Conservation (phyloP, 192 early-diverging fungal species). For the Coemansia sp. region DNA sequence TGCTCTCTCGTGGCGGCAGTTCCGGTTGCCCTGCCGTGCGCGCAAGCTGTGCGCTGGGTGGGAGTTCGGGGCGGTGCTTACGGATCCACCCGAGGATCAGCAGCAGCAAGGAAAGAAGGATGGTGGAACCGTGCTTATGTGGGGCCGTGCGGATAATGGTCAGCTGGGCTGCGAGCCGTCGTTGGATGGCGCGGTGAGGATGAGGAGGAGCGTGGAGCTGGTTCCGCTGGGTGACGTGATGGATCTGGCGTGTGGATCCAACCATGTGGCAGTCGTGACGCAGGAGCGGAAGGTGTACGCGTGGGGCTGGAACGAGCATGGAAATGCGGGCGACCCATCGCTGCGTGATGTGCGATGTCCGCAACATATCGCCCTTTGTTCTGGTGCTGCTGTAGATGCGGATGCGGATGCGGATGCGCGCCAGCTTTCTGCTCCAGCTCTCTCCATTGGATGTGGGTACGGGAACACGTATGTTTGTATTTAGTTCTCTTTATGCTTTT, state of each 20-base stretch:
- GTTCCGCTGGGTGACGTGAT: slow-evolving; percentile 4
- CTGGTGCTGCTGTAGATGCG: slow-evolving; percentile 29
- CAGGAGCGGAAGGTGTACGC: slow-evolving; percentile 50
- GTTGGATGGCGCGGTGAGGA: neutral
- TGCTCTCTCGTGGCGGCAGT: slow-evolving; percentile 12
- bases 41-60: slow-evolving; percentile 45
- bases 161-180: slow-evolving; percentile 54
- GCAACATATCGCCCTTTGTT: neutral
- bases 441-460: neutral
- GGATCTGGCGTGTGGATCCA: slow-evolving; percentile 69
- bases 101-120: neutral
- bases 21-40: slow-evolving; percentile 12
- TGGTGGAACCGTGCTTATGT: slow-evolving; percentile 49
- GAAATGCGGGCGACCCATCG: slow-evolving; percentile 71
- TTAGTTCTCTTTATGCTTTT: neutral
- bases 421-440: neutral
- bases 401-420: slow-evolving; percentile 34
- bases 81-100: slow-evolving; percentile 58
- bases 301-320: slow-evolving; percentile 98
- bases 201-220: slow-evolving; percentile 16
- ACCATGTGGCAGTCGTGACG: slow-evolving; percentile 65
- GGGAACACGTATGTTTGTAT: slow-evolving; percentile 4
- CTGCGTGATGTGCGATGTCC: slow-evolving; percentile 32
- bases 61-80: slow-evolving; percentile 55
- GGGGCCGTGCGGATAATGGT: slow-evolving; percentile 78